phyloP scores from a whole-genome alignment of 2,329 filamentous ascomycete species.

The Penicillium sp. region DNA sequence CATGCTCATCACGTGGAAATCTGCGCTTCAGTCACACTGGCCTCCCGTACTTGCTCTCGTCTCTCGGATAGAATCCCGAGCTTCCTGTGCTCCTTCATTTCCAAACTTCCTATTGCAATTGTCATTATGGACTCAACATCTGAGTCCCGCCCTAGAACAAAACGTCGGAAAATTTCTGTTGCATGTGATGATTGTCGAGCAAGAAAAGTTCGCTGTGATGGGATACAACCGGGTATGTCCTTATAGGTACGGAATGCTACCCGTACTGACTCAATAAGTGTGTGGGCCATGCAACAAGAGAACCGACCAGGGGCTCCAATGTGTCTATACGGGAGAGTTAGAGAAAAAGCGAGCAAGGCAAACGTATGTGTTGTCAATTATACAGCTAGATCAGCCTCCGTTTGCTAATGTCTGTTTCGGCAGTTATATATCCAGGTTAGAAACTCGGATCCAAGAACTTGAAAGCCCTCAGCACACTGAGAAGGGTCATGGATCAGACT shows the following conservation, averaged over 20 bases:
- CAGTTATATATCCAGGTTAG: conserved; percentile 30
- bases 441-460: conserved; percentile 27
- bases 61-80: conserved; percentile 1
- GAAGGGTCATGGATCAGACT: neutral
- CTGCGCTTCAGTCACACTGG: neutral
- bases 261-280: conserved; percentile 21
- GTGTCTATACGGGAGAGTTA: conserved; percentile 29
- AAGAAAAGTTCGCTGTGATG: conserved; percentile 47
- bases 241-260: conserved; percentile 9
- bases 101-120: neutral
- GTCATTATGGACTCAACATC: neutral
- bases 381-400: neutral
- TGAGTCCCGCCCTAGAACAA: conserved; percentile 12
- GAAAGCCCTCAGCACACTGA: conserved; percentile 15
- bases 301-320: conserved; percentile 16
- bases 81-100: neutral
- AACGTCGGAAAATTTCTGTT: conserved; percentile 47
- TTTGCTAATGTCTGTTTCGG: neutral
- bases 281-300: conserved; percentile 32
- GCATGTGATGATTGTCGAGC: conserved; percentile 46
- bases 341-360: conserved; percentile 30
- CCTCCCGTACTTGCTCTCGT: neutral
- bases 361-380: conserved; percentile 8
- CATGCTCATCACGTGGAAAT: neutral
- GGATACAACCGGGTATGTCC: conserved; percentile 29